Evolutionary conservation across 2,329 filamentous ascomycete genomes (phyloP).

Genomic region (Cryphonectria naterciae): DNA sequence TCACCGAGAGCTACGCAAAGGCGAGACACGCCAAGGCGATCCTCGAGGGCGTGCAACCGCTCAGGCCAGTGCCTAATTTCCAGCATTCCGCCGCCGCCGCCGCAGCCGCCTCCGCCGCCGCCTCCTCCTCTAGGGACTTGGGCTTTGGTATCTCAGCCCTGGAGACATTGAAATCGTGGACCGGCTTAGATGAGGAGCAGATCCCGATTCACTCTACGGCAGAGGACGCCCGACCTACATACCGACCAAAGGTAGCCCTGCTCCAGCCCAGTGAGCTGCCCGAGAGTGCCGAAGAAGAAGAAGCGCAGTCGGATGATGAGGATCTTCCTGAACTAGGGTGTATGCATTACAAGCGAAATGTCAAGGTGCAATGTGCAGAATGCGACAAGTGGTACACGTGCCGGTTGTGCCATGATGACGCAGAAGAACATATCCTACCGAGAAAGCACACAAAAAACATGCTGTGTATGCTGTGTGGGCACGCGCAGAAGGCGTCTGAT

Average conservation of each 20-base stretch:
- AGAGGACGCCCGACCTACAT: conserved; percentile 70
- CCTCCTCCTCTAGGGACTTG: conserved; percentile 20
- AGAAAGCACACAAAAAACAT: conserved; percentile 88
- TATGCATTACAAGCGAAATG: conserved; percentile 90
- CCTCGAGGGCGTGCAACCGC: conserved; percentile 28
- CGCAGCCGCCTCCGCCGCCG: conserved; percentile 9
- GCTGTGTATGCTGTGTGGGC: conserved; percentile 94
- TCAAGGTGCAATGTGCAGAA: conserved; percentile 90
- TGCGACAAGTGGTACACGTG: conserved; percentile 95
- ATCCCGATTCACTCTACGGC: conserved; percentile 35
- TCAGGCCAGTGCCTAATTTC: conserved; percentile 15
- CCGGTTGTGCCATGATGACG: conserved; percentile 87
- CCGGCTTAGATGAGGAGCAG: conserved; percentile 49
- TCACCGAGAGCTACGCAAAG: conserved; percentile 67
- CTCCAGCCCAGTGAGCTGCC: conserved; percentile 44
- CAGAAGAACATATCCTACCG: conserved; percentile 77
- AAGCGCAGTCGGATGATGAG: conserved; percentile 28
- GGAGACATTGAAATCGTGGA: conserved; percentile 64
- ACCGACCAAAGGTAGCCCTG: conserved; percentile 56
- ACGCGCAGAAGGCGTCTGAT: conserved; percentile 80
- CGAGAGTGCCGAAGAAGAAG: conserved; percentile 48
- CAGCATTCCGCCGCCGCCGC: background rate
- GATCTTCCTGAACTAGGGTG: conserved; percentile 69
- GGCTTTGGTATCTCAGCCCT: conserved; percentile 39
- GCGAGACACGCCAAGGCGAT: conserved; percentile 20